Base-by-base conservation (phyloP, 148 eudicot genomes). In the Arbutus unedo region DNA sequence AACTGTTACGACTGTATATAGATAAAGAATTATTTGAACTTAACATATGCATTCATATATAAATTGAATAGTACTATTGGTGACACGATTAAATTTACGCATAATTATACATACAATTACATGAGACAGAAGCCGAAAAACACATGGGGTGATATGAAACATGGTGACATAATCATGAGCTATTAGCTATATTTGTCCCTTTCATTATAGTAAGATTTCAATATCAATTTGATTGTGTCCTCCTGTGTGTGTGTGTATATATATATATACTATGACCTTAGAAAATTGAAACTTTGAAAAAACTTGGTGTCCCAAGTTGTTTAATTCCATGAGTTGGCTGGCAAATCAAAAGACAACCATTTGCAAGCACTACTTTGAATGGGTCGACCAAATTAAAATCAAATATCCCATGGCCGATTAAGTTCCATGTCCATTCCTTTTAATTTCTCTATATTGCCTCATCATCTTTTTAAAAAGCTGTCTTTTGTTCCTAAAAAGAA, bases 271-370 rank as follows among this genome's bases (percentile, higher is more conserved):
- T 1, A 31, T 31, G 3, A 50, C 54, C 54, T 50, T 50, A 43
- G 74, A 31, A 31, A 74, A 8, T 74, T 74, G 77, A 47, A n/a
- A 74, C 23, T 47, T 47, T 47, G 48, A 13, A 45, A 74, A 44
- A 74, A 16, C 51, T 47, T 74, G 77, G 53, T 74, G n/a, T n/a
- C 31, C 79, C 62, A 51, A 44, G n/a, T 53, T 53, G 15, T 74
- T 19, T 21, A 74, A 74, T 47, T 9, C 55, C 56, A 19, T 74
- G 56, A 74, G 49, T 49, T 74, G 78, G 43, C 55, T 74, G 78
- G 57, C 55, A 74, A 21, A 74, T 74, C 31, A n/a, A 48, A 48
- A 19, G 18, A 47, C 11, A 74, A 19, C 21, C n/a, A 18, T 47
- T 74, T 44, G 10, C 15, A 19, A 74, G 8, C 25, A 31, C 38